Conservation (phyloP, 768 basidiomycete genomes). For the Phaeotremella skinneri region DNA sequence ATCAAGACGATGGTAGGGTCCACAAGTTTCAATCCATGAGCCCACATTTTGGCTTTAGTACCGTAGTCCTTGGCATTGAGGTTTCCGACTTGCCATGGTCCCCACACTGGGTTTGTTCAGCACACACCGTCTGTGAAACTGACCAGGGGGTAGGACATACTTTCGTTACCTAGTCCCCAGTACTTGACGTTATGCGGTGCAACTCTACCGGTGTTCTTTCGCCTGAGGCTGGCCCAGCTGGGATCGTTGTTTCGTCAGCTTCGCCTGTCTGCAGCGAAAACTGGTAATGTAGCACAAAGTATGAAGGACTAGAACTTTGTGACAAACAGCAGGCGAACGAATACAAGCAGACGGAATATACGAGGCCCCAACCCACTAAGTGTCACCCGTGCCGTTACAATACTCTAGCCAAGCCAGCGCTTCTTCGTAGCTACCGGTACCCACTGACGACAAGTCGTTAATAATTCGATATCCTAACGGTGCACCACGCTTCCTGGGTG, state of each 20-base stretch:
- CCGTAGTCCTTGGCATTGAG: slow-evolving; percentile 61
- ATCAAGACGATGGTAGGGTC: slow-evolving; percentile 62
- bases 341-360: not conserved
- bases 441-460: slow-evolving; percentile 54
- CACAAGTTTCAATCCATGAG: slow-evolving; percentile 61
- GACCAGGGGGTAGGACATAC: slow-evolving; percentile 42
- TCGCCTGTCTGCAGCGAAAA: slow-evolving; percentile 30
- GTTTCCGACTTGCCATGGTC: slow-evolving; percentile 59
- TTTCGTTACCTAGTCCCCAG: slow-evolving; percentile 58
- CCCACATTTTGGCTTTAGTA: slow-evolving; percentile 62
- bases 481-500: not conserved
- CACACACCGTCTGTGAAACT: not conserved
- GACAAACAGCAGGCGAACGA: too few relatives aligned
- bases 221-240: slow-evolving; percentile 60
- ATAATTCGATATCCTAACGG: not conserved
- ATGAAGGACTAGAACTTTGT: too few relatives aligned
- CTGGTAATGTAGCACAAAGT: too few relatives aligned
- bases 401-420: slow-evolving; percentile 64
- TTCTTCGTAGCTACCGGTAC: slow-evolving; percentile 63
- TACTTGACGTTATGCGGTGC: slow-evolving; percentile 60
- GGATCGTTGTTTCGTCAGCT: slow-evolving; percentile 50
- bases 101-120: slow-evolving; percentile 36
- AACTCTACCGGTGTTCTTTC: slow-evolving; percentile 60
- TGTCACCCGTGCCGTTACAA: slow-evolving; percentile 59
- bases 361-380: slow-evolving; percentile 34